Base-by-base conservation (phyloP, 371 early-diverging fungal genomes). In the Haplosporangium sp. region DNA sequence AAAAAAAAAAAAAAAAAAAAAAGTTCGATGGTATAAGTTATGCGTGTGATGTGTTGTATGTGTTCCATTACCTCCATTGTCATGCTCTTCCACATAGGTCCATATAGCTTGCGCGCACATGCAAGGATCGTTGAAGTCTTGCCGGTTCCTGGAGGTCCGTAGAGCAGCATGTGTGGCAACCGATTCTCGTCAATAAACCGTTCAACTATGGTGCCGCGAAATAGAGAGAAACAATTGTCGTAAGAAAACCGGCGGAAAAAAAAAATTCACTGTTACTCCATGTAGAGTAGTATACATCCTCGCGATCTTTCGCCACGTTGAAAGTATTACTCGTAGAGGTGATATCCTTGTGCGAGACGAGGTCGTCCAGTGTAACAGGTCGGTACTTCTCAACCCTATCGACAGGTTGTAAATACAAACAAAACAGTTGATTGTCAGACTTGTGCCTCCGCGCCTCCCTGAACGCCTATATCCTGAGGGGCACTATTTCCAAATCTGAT, bases 81-180 rank as follows among this genome's bases (percentile, higher is more conserved):
- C 95, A 96, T 96, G 60, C 91, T 87, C 64, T 90, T 90, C 75
- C 87, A 90, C 67, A 88, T 85, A 16, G 89, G 86, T 29, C 94
- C 94, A 79, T 96, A 99, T 13, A 99, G 83, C 69, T 92, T 85
- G 53, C 92, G 87, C 4, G 97, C 95, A 69, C 95, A 92, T 0
- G 98, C 98, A 55, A 98, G 85, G 54, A 98, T 96, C 1, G 98
- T 95, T 0, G 99, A 96, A 0, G 99, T 99, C 84, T 99, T 99
- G 13, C 99, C 99, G 11, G 97, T 97, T 59, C 98, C 98, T 6
- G 99, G 98, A 36, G 99, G 98, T 3, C 99, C 99, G 83, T 99
- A 98, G 69, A 99, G 94, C 50, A 99, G 86, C 71, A 99, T 85
- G 80, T 99, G 99, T n/a, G 99, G 99, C n/a, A 99, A 84, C 61